phyloP scores from a whole-genome alignment of 352 stramenopile genomes.

The Paralagenidium karlingii region DNA sequence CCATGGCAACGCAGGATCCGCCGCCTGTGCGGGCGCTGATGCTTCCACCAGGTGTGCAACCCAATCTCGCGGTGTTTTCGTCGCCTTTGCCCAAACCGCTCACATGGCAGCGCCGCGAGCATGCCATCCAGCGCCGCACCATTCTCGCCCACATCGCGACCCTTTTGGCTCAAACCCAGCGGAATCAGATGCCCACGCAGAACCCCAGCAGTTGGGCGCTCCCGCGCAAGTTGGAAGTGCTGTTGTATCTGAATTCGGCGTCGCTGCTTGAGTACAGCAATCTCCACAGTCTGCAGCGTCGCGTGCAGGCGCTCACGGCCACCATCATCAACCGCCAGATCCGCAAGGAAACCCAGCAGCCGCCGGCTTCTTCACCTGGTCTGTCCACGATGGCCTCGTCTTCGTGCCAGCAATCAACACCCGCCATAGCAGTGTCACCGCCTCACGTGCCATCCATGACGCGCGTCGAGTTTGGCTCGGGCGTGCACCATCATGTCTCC shows the following conservation, averaged over 20 bases:
- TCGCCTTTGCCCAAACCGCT: slow-evolving; percentile 59
- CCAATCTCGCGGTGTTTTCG: slow-evolving; percentile 66
- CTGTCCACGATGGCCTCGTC: slow-evolving; percentile 1
- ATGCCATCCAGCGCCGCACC: slow-evolving; percentile 46
- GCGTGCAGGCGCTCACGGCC: slow-evolving; percentile 65
- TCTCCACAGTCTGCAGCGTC: slow-evolving; percentile 57
- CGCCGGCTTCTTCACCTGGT: slow-evolving; percentile 5
- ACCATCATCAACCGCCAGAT: slow-evolving; percentile 83
- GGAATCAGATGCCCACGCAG: background rate
- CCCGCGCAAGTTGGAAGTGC: slow-evolving; percentile 68
- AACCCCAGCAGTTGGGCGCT: slow-evolving; percentile 51
- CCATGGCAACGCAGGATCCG: too few relatives aligned
- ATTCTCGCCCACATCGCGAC: slow-evolving; percentile 57
- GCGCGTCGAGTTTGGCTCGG: slow-evolving; percentile 2
- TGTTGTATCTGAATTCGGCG: slow-evolving; percentile 73
- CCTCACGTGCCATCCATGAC: slow-evolving; percentile 5
- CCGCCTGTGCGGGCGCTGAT: too few relatives aligned
- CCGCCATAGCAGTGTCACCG: slow-evolving; percentile 7
- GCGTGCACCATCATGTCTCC: too few relatives aligned
- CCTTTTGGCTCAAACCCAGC: slow-evolving; percentile 16
- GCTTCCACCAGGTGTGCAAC: slow-evolving; percentile 42
- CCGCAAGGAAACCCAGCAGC: slow-evolving; percentile 34
- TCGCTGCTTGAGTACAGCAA: slow-evolving; percentile 75
- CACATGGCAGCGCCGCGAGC: slow-evolving; percentile 68
- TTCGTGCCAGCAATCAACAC: background rate